These are phyloP conservation scores for Monilinia fructicola DNA, from an alignment of 2,329 filamentous ascomycete species.

Conservation along the genomic window DNA sequence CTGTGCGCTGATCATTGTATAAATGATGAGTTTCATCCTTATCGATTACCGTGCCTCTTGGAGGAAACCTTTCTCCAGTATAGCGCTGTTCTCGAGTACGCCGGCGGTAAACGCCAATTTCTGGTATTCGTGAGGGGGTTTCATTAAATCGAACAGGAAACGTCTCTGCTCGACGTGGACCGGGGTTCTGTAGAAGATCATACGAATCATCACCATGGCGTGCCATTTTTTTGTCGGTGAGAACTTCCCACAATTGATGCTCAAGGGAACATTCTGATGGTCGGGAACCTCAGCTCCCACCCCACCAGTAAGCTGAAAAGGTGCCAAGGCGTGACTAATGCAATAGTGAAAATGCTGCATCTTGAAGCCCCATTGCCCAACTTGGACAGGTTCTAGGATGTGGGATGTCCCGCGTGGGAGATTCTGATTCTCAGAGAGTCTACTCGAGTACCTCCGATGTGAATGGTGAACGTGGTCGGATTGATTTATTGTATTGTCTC, in stretches of 20 bases:
- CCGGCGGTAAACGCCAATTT: background rate
- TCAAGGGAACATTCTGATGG: background rate
- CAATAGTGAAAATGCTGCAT: background rate
- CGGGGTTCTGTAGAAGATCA: background rate
- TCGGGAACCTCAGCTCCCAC: background rate
- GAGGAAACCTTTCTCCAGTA: background rate
- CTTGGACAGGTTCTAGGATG: no score
- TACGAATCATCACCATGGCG: background rate
- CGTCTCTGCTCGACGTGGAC: constrained; percentile 9
- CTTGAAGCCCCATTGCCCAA: background rate
- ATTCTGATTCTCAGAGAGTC: no score
- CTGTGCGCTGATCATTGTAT: background rate
- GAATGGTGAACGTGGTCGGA: no score
- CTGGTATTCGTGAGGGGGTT: constrained; percentile 2
- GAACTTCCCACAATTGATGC: background rate
- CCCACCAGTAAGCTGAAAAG: constrained; percentile 13
- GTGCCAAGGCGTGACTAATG: background rate
- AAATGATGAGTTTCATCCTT: background rate
- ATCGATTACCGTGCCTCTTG: background rate
- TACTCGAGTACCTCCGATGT: no score
- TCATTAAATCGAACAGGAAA: constrained; percentile 13
- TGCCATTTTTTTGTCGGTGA: background rate
- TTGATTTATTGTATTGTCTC: no score
- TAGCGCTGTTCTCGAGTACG: background rate
- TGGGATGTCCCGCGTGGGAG: no score